Evolutionary conservation across 495 filamentous ascomycete species (phyloP), one percentile per base, ranked within the genome.

Genomic region (Aspergillus avenaceus): DNA sequence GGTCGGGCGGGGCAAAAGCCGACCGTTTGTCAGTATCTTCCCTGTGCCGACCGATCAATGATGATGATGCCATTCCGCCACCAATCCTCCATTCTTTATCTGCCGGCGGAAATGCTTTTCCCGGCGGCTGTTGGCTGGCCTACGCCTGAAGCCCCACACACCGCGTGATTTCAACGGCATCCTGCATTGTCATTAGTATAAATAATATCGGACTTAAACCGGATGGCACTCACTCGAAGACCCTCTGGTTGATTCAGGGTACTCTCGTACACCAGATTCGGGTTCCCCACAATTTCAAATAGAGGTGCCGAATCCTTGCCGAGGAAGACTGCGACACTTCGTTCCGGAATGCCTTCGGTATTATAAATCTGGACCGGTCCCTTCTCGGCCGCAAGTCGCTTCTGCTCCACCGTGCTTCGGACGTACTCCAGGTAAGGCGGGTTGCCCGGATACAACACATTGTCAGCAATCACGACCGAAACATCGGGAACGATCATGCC

Each of bases 401-500:
- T 71, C 58, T 69, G 31, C 50, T 62, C 59, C 53, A 65, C 55
- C 8, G 64, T 61, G 45, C 62, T 70, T 28, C 67, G 64, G 14
- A 73, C 66, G 23, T 71, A 71, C 46, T 71, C 65, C 47, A 86
- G 60, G 65, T 90, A 91, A 9, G 77, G 77, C n/a, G 86, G 86
- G 56, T 89, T 89, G 0, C 86, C 87, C 0, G 86, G 87, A 46
- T 77, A 74, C 18, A 90, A 68, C 14, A 90, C 82, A 64, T 92
- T 91, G 60, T 92, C 87, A 0, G 86, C 87, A 0, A 76, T 81
- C 19, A 88, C 54, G 8, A 90, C 75, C 0, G 82, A 81, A 16
- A 60, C 53, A 11, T 82, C 84, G 0, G 68, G 66, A 1, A 67
- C 70, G 29, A 92, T 71, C 45, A 90, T 59, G 1, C 77, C 79